Evolutionary conservation across 345 rosid genomes (phyloP), one percentile per base, ranked within the genome.

Genomic region (Psidium friedrichsthalianum): DNA sequence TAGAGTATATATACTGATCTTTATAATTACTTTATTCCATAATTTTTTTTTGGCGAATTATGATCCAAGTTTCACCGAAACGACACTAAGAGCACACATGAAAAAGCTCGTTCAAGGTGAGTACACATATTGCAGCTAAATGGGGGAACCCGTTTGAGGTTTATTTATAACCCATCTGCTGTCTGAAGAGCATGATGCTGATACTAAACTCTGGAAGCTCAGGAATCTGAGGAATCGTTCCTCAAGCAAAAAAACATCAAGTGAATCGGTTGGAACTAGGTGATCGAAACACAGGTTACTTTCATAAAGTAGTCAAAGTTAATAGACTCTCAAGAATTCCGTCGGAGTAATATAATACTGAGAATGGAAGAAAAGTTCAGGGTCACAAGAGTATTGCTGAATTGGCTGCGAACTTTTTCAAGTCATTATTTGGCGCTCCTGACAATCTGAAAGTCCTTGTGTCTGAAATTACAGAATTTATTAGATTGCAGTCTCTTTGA

Each of bases 281-380:
- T 64, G 22, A 29, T 32, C 42, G 8, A 2, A 1, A 29, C 11
- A 64, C 76, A 8, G 11, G 12, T 64, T 64, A 32, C 2, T 3
- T 32, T 64, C 42, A 32, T 64, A 8, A 64, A 64, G 76, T 16
- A 64, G 12, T 64, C 76, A 32, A 95, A 91, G 88, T 87, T 36
- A 64, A 32, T 2, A 29, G 29, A 64, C 44, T 16, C 40, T 5
- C 4, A 21, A 7, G 25, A 21, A 55, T 55, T 21, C 57, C 22
- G 4, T 20, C 10, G 10, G 25, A 8, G 57, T 55, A 6, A 20
- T 21, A 25, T 21, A 36, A 55, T 55, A 20, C 25, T 7, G 25
- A 20, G 57, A 25, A 55, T 21, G 25, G 25, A 55, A 21, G 57
- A 21, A 20, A 55, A 55, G 22, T 21, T 3, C 9, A 55, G 57